Evolutionary conservation across 352 stramenopile genomes (phyloP), one percentile per base, ranked within the genome.

Genomic region (Phytophthora ramorum): DNA sequence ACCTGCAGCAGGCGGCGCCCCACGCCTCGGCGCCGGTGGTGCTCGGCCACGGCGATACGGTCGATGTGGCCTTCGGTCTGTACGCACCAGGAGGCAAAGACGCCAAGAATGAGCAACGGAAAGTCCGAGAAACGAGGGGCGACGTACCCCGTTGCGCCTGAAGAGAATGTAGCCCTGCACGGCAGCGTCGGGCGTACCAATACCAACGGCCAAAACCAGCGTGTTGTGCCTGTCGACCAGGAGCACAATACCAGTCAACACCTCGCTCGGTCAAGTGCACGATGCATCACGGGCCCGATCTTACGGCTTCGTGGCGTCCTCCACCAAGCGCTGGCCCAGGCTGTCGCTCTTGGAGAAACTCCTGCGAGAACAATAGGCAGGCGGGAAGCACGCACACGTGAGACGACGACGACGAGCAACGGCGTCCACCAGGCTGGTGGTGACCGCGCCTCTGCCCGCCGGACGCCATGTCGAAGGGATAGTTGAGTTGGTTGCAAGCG

Each of bases 131-230:
- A 8, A 34, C 28, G 32, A 9, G 9, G 10, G 32, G 7, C 32
- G 13, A 72, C 73, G 40, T 68, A 85, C 76, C 30, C 71, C 74
- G 41, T 65, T 76, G 35, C 74, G 62, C 20, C 76, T 66, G 44
- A 73, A 82, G 14, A 88, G 72, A 9, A 88, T 48, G 67, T 88
- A 84, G 48, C 76, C 78, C 44, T 52, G 24, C 6, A 85, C 71
- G 38, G 17, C 17, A 9, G 46, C 22, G 19, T 58, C 45, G 8
- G 32, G 35, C 24, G 45, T 20, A 19, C 78, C 32, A 85, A 57
- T 16, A 82, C 20, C 49, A 87, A 35, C 24, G 24, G 24, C 24
- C 5, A 28, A 28, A 6, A 28, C 24, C 24, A 28, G 24, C 30
- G 64, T 73, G 49, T 75, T 83, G 43, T 83, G 71, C 2, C 73